These are phyloP conservation scores for Pseudogymnoascus destructans DNA, from an alignment of 2,329 filamentous ascomycete species.

Conservation along the genomic window DNA sequence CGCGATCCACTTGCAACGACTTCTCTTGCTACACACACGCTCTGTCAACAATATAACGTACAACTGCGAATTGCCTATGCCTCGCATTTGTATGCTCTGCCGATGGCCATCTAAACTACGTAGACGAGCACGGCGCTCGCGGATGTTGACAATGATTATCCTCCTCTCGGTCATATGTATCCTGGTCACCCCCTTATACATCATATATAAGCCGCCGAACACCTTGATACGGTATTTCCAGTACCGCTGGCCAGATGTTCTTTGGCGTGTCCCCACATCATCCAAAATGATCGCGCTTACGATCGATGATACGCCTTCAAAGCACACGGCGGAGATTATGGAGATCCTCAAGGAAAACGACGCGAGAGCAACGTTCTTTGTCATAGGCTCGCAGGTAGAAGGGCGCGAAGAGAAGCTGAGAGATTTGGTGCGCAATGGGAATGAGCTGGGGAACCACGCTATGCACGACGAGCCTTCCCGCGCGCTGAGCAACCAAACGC, in stretches of 20 bases:
- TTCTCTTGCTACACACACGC: neutral
- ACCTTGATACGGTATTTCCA: slow-evolving; percentile 58
- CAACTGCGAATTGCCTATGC: slow-evolving; percentile 4
- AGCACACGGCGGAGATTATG: slow-evolving; percentile 57
- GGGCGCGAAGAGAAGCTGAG: slow-evolving; percentile 41
- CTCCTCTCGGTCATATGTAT: neutral
- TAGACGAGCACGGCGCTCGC: neutral
- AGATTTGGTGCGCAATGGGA: slow-evolving; percentile 45
- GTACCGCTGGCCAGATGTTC: slow-evolving; percentile 60
- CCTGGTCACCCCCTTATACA: slow-evolving; percentile 32
- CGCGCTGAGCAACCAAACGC: slow-evolving; percentile 42
- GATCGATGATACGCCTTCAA: slow-evolving; percentile 73
- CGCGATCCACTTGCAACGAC: neutral
- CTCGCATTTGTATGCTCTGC: slow-evolving; percentile 4
- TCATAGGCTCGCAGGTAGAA: slow-evolving; percentile 65
- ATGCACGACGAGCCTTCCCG: slow-evolving; percentile 74
- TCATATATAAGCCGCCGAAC: slow-evolving; percentile 70
- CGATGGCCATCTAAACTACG: slow-evolving; percentile 5
- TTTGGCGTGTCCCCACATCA: slow-evolving; percentile 52
- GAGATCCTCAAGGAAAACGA: slow-evolving; percentile 50
- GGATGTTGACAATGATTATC: slow-evolving; percentile 5
- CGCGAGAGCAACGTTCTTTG: slow-evolving; percentile 73
- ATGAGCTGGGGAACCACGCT: slow-evolving; percentile 76
- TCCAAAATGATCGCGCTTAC: slow-evolving; percentile 66
- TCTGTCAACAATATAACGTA: neutral